Evolutionary conservation across 2,329 filamentous ascomycete genomes (phyloP), one percentile per base, ranked within the genome.

Genomic region (Penicillium sp.): DNA sequence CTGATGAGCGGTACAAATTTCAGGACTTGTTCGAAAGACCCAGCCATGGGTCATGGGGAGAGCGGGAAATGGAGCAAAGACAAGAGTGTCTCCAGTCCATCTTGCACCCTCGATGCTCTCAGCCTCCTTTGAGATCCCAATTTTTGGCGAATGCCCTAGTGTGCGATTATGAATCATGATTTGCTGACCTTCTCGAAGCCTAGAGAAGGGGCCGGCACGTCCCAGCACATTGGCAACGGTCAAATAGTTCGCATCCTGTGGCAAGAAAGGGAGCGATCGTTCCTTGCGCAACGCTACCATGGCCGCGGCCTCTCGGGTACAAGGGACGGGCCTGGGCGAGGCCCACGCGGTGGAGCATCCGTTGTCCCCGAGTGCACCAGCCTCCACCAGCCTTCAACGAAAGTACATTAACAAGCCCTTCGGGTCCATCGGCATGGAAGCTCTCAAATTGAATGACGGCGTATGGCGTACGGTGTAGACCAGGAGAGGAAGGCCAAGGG

Each of bases 301-400:
- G 35, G 35, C 35, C 35, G 35, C 44, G 44, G 29, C 27, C 44
- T 47, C 20, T 48, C 47, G 51, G 46, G 52, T 50, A 52, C 11
- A 35, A 54, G 45, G 50, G 50, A 55, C 48, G 50, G 50, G 56
- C 44, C 56, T 58, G 42, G 53, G 53, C 43, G 41, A 50, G 51
- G 47, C 40, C 55, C 55, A 56, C 55, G 23, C 22, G 32, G 54
- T 58, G 55, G 55, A 55, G 46, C 38, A 47, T 58, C 57, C 57
- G 57, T 51, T 40, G 37, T 54, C 46, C 57, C 55, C 55, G 57
- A 55, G 26, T 29, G 20, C 38, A 58, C 43, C 39, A 49, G 46
- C 43, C 32, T 35, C 22, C 29, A 34, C 43, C 39, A 49, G 46
- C 43, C 32, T 35, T 24, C 29, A 34, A 40, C 49, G 44, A 35